Base-by-base conservation (phyloP, 768 basidiomycete genomes). In the Postia placenta region DNA sequence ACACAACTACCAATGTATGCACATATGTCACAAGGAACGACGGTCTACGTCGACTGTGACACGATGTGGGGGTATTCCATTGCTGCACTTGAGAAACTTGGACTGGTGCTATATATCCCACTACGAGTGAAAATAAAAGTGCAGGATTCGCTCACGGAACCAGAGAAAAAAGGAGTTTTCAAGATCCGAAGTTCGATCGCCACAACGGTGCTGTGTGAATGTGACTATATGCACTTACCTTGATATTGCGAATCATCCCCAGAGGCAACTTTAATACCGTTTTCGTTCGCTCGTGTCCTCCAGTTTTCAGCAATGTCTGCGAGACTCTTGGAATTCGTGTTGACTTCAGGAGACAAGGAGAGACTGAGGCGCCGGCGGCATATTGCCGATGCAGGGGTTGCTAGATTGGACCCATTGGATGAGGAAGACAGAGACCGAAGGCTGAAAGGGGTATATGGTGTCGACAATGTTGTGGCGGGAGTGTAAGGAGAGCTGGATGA, bases 401-500 rank as follows among this genome's bases (percentile, higher is more conserved):
- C 82, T 26, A 86, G 55, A 2, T 78, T 79, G 4, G 69, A 69
- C 39, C 54, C 62, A 53, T 74, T 77, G 27, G 79, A 71, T 28
- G 58, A 57, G 40, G 75, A 74, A 35, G 76, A 69, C 53, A 77
- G 73, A 5, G 84, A 87, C 54, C 79, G 79, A 37, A 84, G 72
- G 59, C 83, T 85, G 59, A 83, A 72, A 25, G 85, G 83, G 3
- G 83, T 85, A 64, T 83, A 85, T 6, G 84, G 82, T 17, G 83
- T 70, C 19, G 74, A 74, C 37, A 60, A 45, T 15, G 65, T 66
- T 46, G 71, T 82, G 46, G 74, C 72, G 20, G 84, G 82, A 12
- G 83, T 83, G 45, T 74, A 63, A 17, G 84, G 83, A 53, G 83
- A 83, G 64, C 71, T 75, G 67, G 74, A 67, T 57, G 67, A 60